A percentile compares a stretch with the other conserved stretches of the same genome.
phyloP scores from a whole-genome alignment of 495 filamentous ascomycete species.

The Penicillium canariense region DNA sequence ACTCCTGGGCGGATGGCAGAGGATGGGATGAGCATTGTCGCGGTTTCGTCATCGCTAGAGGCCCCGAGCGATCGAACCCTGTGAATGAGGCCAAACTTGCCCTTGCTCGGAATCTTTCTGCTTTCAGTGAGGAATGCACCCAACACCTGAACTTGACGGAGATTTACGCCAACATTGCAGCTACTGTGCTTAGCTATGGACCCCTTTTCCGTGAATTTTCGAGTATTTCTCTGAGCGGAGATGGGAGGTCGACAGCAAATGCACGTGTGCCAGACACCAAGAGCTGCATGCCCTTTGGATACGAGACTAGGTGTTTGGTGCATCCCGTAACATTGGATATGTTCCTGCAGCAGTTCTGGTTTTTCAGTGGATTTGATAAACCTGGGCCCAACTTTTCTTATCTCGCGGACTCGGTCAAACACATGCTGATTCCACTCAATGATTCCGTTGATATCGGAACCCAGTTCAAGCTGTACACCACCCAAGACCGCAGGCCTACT shows the following conservation, averaged over 20 bases:
- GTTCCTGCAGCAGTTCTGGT: slow-evolving; percentile 40
- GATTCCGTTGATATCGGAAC: slow-evolving; percentile 15
- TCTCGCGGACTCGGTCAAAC: slow-evolving; percentile 23
- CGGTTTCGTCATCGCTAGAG: slow-evolving; percentile 33
- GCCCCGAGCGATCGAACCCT: slow-evolving; percentile 28
- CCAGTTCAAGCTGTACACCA: slow-evolving; percentile 23
- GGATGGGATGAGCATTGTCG: slow-evolving; percentile 44
- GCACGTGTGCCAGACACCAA: slow-evolving; percentile 45
- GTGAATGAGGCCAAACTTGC: slow-evolving; percentile 10
- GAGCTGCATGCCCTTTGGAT: slow-evolving; percentile 44
- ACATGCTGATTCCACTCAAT: slow-evolving; percentile 17
- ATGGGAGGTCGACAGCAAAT: slow-evolving; percentile 25
- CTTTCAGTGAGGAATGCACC: slow-evolving; percentile 7
- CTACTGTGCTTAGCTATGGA: slow-evolving; percentile 38
- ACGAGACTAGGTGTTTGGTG: slow-evolving; percentile 42
- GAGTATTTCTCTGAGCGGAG: slow-evolving; percentile 20
- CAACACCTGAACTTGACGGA: slow-evolving; percentile 8
- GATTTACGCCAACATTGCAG: slow-evolving; percentile 25
- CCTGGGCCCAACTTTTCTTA: slow-evolving; percentile 14
- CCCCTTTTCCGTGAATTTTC: slow-evolving; percentile 31
- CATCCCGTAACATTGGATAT: slow-evolving; percentile 48
- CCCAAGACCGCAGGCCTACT: slow-evolving; percentile 28
- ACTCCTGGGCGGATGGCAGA: slow-evolving; percentile 31
- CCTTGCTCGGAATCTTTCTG: not conserved
- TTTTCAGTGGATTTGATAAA: slow-evolving; percentile 22